Conservation (phyloP, 371 early-diverging fungal genomes). For the Zancudomyces culisetae region DNA sequence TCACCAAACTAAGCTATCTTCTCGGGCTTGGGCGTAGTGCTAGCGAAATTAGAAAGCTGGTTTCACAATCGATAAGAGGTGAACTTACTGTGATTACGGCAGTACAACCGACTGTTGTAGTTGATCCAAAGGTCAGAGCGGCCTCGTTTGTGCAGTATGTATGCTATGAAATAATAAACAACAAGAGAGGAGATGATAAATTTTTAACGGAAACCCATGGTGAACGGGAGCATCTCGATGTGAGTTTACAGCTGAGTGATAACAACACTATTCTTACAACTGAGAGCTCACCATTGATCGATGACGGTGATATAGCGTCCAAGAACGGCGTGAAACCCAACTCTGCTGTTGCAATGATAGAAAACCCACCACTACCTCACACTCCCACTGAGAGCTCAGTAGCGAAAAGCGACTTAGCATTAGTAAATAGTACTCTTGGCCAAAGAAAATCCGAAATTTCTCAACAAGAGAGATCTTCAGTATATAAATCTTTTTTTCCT, state of each 20-base stretch:
- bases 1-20: slow-evolving; percentile 85
- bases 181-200: slow-evolving; percentile 1
- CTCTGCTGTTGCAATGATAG: not conserved
- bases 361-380: not conserved
- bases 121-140: slow-evolving; percentile 51
- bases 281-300: not conserved
- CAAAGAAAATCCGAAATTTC: not conserved
- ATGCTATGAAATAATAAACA: slow-evolving; percentile 19
- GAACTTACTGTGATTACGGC: slow-evolving; percentile 62
- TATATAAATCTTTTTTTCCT: slow-evolving; percentile 64
- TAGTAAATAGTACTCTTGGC: not conserved
- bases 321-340: not conserved
- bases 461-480: slow-evolving; percentile 30
- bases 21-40: slow-evolving; percentile 43
- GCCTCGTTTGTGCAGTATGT: slow-evolving; percentile 32
- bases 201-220: not conserved
- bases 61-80: slow-evolving; percentile 74
- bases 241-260: not conserved
- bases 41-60: slow-evolving; percentile 49
- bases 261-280: not conserved
- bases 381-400: not conserved
- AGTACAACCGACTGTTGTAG: slow-evolving; percentile 38
- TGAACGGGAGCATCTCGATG: not conserved
- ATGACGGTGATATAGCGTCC: not conserved
- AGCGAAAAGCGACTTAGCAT: not conserved